phyloP scores from a whole-genome alignment of 2,329 filamentous ascomycete species.

The Penicillium decumbens region DNA sequence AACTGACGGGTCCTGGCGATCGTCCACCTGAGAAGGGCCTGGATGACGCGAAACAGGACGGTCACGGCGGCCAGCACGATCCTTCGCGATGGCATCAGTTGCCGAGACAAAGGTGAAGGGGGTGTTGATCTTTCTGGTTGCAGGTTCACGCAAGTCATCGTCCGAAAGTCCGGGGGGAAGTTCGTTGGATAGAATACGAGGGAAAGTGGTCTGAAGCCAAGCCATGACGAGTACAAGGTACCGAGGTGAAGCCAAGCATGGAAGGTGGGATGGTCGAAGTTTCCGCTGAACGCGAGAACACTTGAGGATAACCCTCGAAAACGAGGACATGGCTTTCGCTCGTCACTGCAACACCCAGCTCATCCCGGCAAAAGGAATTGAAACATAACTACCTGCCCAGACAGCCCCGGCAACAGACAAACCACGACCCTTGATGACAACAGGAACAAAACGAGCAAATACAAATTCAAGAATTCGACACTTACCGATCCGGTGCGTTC shows the following conservation, averaged over 20 bases:
- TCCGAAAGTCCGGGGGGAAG: not conserved
- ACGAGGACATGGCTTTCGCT: not conserved
- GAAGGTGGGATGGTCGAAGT: not conserved
- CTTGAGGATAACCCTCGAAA: not conserved
- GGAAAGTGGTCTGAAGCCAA: not conserved
- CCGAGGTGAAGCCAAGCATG: not conserved
- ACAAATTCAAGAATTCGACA: conserved; percentile 1
- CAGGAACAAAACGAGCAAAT: not conserved
- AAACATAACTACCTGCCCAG: not conserved
- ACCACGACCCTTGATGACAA: not conserved
- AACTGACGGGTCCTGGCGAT: conserved; percentile 21
- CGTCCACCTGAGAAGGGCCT: conserved; percentile 4
- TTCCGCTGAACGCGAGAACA: not conserved
- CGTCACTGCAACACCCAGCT: not conserved
- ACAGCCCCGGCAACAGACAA: not conserved
- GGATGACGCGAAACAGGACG: conserved; percentile 2
- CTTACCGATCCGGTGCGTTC: conserved; percentile 48
- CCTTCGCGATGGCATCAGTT: conserved; percentile 14
- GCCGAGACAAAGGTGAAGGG: conserved; percentile 3
- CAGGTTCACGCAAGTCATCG: not conserved
- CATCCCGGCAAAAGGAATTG: not conserved
- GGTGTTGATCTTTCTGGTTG: not conserved
- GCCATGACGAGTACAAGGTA: not conserved
- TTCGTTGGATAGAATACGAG: not conserved
- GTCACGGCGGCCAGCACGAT: conserved; percentile 13